Percentiles rank a stretch among this genome's conserved stretches.
Evolutionary conservation across 208 protist genomes (phyloP).

Genomic region (Leishmania guyanensis): DNA sequence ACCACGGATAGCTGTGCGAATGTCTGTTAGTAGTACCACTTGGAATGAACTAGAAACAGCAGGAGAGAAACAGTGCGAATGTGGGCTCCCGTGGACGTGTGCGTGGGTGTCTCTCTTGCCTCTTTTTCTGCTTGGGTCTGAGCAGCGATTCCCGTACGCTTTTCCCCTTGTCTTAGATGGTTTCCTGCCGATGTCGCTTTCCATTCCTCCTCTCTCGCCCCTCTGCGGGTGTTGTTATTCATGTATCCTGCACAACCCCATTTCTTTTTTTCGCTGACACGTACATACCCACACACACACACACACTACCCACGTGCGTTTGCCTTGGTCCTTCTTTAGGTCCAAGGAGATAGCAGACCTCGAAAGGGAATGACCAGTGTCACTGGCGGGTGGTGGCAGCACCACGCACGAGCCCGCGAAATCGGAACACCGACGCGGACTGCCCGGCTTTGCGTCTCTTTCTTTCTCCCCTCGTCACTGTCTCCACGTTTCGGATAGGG

Average conservation of each 20-base stretch:
- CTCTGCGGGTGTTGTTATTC: background rate
- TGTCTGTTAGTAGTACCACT: background rate
- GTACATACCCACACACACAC: background rate
- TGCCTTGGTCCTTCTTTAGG: background rate
- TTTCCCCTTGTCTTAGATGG: background rate
- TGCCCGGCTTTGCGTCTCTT: background rate
- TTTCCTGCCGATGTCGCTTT: background rate
- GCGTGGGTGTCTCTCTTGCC: background rate
- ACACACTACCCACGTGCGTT: background rate
- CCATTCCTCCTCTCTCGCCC: background rate
- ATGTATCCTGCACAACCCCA: background rate
- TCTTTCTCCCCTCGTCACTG: slow-evolving; percentile 18
- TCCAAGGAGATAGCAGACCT: background rate
- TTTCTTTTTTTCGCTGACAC: slow-evolving; percentile 4
- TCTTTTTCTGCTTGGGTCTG: background rate
- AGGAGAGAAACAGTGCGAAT: background rate
- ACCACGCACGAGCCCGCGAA: background rate
- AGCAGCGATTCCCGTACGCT: background rate
- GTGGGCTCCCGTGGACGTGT: background rate
- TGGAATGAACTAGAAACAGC: background rate
- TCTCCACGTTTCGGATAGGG: background rate
- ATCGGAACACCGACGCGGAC: background rate
- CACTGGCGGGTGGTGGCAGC: background rate
- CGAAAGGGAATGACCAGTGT: background rate
- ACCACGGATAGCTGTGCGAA: background rate